Percentiles rank a stretch among this genome's conserved stretches.
These are phyloP conservation scores for Alternaria triticina DNA, from an alignment of 2,329 filamentous ascomycete genomes.

Conservation along the genomic window DNA sequence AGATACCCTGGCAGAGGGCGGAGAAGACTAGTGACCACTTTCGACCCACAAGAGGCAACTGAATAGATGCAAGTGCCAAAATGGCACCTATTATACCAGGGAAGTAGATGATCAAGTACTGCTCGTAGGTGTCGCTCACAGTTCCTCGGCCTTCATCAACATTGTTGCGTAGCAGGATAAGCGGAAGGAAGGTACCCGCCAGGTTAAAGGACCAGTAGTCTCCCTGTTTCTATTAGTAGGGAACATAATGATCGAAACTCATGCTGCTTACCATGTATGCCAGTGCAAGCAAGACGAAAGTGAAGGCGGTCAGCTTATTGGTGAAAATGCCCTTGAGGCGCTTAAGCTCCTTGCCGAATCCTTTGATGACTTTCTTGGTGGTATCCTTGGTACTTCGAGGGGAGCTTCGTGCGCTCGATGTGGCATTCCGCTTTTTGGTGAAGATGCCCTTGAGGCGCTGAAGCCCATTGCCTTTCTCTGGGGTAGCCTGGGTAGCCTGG, in stretches of 20 bases:
- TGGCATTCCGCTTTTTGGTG: constrained; percentile 29
- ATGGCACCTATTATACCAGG: constrained; percentile 36
- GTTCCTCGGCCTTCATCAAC: constrained; percentile 27
- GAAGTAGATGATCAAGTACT: constrained; percentile 40
- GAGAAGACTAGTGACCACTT: constrained; percentile 41
- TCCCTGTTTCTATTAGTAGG: constrained; percentile 15
- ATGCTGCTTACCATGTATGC: constrained; percentile 30
- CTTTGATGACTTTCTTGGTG: constrained; percentile 29
- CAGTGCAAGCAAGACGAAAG: constrained; percentile 33
- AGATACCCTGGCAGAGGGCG: constrained; percentile 33
- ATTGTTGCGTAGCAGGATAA: constrained; percentile 40
- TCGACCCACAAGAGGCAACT: constrained; percentile 35
- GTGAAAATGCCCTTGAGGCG: constrained; percentile 38
- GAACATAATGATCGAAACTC: neutral
- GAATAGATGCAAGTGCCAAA: constrained; percentile 30
- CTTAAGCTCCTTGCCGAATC: constrained; percentile 29
- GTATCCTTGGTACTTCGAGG: constrained; percentile 20
- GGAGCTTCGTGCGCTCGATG: neutral
- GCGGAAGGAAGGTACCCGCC: constrained; percentile 33
- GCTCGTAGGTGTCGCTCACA: constrained; percentile 35
- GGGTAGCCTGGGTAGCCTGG: constrained; percentile 17
- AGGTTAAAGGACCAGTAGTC: constrained; percentile 44
- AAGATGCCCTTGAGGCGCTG: constrained; percentile 37
- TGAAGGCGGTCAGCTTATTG: constrained; percentile 33
- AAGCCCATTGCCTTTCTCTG: constrained; percentile 30